These are phyloP conservation scores for Globisporangium abappressorium DNA, from an alignment of 352 stramenopile genomes.

Conservation along the genomic window DNA sequence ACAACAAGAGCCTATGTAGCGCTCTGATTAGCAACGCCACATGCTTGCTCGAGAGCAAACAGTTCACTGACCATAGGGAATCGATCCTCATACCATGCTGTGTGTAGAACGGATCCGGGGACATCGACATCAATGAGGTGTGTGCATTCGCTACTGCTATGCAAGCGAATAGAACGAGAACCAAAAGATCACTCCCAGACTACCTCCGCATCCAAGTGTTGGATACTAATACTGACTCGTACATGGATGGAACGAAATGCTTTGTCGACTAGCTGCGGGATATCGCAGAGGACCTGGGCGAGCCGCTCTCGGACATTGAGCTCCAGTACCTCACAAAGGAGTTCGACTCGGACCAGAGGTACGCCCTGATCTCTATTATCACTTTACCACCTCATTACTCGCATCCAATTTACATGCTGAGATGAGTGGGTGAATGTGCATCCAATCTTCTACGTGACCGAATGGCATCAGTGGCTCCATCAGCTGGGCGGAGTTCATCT, in stretches of 20 bases:
- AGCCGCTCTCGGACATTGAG: slow-evolving; percentile 70
- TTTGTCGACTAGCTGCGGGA: slow-evolving; percentile 41
- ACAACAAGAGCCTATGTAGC: background rate
- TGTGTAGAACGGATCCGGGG: slow-evolving; percentile 56
- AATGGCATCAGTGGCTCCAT: slow-evolving; percentile 43
- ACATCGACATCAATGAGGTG: slow-evolving; percentile 73
- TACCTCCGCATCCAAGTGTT: no score
- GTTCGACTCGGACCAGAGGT: slow-evolving; percentile 69
- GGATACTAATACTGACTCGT: background rate
- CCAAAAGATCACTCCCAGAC: no score
- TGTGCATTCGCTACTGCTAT: background rate
- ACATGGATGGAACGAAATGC: background rate
- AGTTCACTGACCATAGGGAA: background rate
- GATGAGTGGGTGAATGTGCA: background rate
- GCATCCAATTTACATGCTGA: no score
- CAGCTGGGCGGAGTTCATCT: slow-evolving; percentile 73
- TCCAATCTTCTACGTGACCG: background rate
- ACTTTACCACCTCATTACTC: no score
- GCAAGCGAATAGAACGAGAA: no score
- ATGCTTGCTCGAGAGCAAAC: background rate
- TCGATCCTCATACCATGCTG: background rate
- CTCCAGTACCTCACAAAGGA: slow-evolving; percentile 70
- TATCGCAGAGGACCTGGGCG: slow-evolving; percentile 70
- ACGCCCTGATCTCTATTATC: background rate
- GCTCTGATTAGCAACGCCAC: no score